Conservation (phyloP, 1,139 yeast genomes). For the Kluyveromyces marxianus region DNA sequence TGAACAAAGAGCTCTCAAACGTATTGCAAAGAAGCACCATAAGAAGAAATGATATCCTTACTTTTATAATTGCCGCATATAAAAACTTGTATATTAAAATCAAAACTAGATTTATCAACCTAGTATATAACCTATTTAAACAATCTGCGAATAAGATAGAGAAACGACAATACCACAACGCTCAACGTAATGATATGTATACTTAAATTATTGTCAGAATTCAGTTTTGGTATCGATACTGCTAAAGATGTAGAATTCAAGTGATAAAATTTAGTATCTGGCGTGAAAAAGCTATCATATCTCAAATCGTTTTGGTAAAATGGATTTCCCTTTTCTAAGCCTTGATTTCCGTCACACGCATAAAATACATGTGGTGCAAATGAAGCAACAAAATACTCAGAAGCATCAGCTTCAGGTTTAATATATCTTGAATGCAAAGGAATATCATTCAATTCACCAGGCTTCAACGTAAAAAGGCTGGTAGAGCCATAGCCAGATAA, state of each 20-base stretch:
- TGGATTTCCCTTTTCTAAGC: slow-evolving; percentile 29
- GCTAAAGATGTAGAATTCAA: slow-evolving; percentile 15
- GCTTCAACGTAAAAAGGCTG: slow-evolving; percentile 32
- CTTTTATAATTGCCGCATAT: neutral
- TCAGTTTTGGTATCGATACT: slow-evolving; percentile 35
- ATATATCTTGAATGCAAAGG: slow-evolving; percentile 46
- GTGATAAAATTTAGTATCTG: slow-evolving; percentile 37
- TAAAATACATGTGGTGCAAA: slow-evolving; percentile 39
- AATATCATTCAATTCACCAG: slow-evolving; percentile 29
- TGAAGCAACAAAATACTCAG: slow-evolving; percentile 20
- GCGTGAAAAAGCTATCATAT: slow-evolving; percentile 39
- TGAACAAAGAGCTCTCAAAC: slow-evolving; percentile 86
- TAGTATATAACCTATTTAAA: slow-evolving; percentile 4
- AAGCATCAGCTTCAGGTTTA: slow-evolving; percentile 29
- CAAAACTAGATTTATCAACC: neutral
- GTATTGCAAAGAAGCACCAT: slow-evolving; percentile 79
- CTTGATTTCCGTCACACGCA: slow-evolving; percentile 37
- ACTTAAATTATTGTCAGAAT: slow-evolving; percentile 20
- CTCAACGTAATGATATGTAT: slow-evolving; percentile 31
- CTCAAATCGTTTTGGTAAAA: slow-evolving; percentile 36
- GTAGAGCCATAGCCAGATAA: slow-evolving; percentile 39
- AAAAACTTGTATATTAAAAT: neutral
- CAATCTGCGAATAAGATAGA: slow-evolving; percentile 31
- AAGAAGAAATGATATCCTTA: slow-evolving; percentile 28
- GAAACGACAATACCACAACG: slow-evolving; percentile 28